Evolutionary conservation across 2,329 filamentous ascomycete species (phyloP), one percentile per base, ranked within the genome.

Genomic region (Neofusicoccum sp.): DNA sequence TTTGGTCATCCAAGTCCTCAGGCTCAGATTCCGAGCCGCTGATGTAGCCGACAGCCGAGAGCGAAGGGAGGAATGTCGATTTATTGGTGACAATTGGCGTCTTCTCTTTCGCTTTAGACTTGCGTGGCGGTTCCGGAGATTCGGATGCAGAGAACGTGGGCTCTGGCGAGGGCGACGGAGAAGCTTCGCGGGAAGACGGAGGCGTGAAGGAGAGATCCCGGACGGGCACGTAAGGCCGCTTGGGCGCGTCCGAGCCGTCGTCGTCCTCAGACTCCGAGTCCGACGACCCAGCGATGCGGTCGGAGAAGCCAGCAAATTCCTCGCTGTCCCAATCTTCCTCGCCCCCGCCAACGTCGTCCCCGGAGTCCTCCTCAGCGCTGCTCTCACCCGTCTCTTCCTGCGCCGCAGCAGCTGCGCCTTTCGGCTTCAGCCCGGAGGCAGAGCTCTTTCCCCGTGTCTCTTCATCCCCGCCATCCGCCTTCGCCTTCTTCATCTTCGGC

Each of bases 1-100:
- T 79, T 5, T 83, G 84, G 1, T 73, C 67, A 16, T 80, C 78
- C 24, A 81, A 74, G 33, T 80, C 78, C 57, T 91, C 89, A 9
- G 60, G 41, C 20, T 58, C 60, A 0, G 87, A 89, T 6, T 90
- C 89, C 7, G 87, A 90, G 48, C 89, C 89, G 2, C 89, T 91
- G 67, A 90, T 84, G 76, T 93, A 96, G 61, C 89, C 89, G 20
- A 86, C 88, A 82, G 85, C 81, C 59, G 91, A 90, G 14, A 95
- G 82, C 1, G 87, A 86, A 0, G 90, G 90, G 1, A 95, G 77
- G 70, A 92, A 91, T 0, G 84, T 84, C 0, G 89, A 86, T 30
- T 72, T 69, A 26, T 68, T 73, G 6, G 67, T 67, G 33, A 64
- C 49, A 62, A 67, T 63, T 7, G 65, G 14, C 61, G 45, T 36